A percentile compares a stretch with the other conserved stretches of the same genome.
These are phyloP conservation scores for Xylariaceae sp. DNA, from an alignment of 2,329 filamentous ascomycete genomes.

Conservation along the genomic window DNA sequence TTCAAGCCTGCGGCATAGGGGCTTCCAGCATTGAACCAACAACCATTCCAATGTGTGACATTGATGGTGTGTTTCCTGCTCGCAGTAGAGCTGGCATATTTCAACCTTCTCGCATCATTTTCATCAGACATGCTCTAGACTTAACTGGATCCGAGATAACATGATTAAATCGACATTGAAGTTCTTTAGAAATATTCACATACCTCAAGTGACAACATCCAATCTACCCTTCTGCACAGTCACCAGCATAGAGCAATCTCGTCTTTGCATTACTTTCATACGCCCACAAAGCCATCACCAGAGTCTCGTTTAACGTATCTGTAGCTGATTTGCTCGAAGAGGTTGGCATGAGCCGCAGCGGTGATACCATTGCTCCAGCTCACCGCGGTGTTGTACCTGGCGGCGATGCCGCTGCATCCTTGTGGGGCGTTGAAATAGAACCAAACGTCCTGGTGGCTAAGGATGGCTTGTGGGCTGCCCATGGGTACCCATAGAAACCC, in stretches of 20 bases:
- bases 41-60: too few species aligned
- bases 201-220: slow-evolving; percentile 30
- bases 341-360: slow-evolving; percentile 30
- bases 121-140: background rate
- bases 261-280: slow-evolving; percentile 36
- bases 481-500: too few species aligned
- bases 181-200: slow-evolving; percentile 21
- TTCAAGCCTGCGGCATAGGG: too few species aligned
- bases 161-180: slow-evolving; percentile 17
- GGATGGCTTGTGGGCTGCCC: too few species aligned
- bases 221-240: slow-evolving; percentile 30
- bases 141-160: background rate
- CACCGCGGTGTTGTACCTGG: slow-evolving; percentile 11
- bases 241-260: slow-evolving; percentile 36
- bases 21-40: too few species aligned
- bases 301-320: slow-evolving; percentile 27
- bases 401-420: slow-evolving; percentile 10
- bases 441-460: slow-evolving; percentile 20
- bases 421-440: slow-evolving; percentile 25
- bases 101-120: background rate
- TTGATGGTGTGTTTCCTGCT: too few species aligned
- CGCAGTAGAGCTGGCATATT: too few species aligned
- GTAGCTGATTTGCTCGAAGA: slow-evolving; percentile 29
- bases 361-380: slow-evolving; percentile 20
- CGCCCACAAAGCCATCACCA: slow-evolving; percentile 38